A percentile compares a stretch with the other conserved stretches of the same genome.
Conservation (phyloP, 2,329 filamentous ascomycete genomes). For the Pseudohalonectria lignicola region DNA sequence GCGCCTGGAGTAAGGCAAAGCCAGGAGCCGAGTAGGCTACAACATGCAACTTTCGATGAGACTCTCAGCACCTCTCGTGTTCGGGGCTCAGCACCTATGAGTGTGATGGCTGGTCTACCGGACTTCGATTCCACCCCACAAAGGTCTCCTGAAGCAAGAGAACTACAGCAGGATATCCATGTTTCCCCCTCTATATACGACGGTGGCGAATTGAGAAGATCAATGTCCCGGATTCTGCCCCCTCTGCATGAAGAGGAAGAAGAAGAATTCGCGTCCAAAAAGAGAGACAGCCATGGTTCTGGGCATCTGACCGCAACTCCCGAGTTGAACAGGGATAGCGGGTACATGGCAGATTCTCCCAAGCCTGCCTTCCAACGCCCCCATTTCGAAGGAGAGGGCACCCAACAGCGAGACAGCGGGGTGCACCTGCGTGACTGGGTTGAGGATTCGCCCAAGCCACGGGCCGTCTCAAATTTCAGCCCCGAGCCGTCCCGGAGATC, state of each 20-base stretch:
- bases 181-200: neutral
- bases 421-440: slow-evolving; percentile 40
- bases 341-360: slow-evolving; percentile 33
- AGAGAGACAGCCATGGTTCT: slow-evolving; percentile 8
- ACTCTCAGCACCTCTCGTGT: too few species aligned
- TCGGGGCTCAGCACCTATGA: too few species aligned
- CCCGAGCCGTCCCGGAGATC: slow-evolving; percentile 4
- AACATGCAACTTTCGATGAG: too few species aligned
- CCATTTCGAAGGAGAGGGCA: slow-evolving; percentile 16
- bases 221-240: slow-evolving; percentile 28
- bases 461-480: slow-evolving; percentile 8
- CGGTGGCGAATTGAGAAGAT: slow-evolving; percentile 3
- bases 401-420: slow-evolving; percentile 39
- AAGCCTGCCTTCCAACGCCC: slow-evolving; percentile 22
- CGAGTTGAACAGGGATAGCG: slow-evolving; percentile 37
- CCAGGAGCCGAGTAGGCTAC: too few species aligned
- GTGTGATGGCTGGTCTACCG: too few species aligned
- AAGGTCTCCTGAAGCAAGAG: too few species aligned
- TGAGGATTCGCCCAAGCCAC: slow-evolving; percentile 17
- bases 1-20: too few species aligned
- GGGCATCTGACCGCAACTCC: slow-evolving; percentile 11
- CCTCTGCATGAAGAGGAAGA: slow-evolving; percentile 40
- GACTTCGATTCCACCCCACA: too few species aligned
- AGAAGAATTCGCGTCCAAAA: slow-evolving; percentile 27
- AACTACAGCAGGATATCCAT: neutral